Percentiles rank a stretch among this genome's conserved stretches.
phyloP scores from a whole-genome alignment of 169 alveolate genomes.

The Amoebophrya sp. region DNA sequence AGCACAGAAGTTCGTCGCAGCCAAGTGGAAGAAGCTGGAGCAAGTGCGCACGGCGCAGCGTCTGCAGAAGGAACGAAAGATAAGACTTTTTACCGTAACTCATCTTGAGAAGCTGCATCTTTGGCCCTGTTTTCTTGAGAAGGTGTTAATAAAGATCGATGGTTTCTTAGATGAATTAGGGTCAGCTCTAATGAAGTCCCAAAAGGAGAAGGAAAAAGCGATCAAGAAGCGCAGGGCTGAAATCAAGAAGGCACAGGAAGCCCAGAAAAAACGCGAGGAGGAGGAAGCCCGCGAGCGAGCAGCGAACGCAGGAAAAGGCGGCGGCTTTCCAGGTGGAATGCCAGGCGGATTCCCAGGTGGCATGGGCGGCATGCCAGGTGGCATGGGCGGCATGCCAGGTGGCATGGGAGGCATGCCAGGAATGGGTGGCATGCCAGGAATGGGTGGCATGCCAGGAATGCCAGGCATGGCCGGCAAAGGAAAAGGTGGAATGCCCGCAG shows the following conservation, averaged over 20 bases:
- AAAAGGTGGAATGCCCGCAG: conserved; percentile 25
- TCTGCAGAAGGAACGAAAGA: conserved; percentile 50
- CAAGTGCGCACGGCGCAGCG: conserved; percentile 43
- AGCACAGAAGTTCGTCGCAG: conserved; percentile 52
- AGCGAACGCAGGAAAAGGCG: conserved; percentile 48
- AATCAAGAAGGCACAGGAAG: conserved; percentile 49
- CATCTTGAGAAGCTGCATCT: too few species aligned
- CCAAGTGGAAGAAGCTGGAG: conserved; percentile 43
- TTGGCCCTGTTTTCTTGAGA: too few species aligned
- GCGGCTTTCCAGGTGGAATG: conserved; percentile 48
- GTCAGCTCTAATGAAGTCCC: too few species aligned
- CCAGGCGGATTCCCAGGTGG: not conserved
- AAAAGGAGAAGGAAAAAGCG: conserved; percentile 47
- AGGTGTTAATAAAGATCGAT: too few species aligned
- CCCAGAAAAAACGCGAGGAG: conserved; percentile 46
- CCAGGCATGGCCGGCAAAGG: not conserved
- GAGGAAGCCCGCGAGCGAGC: conserved; percentile 48
- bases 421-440: not conserved
- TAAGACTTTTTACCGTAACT: too few species aligned
- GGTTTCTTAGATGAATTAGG: too few species aligned
- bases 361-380: conserved; percentile 44
- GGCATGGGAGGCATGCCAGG: not conserved
- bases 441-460: not conserved
- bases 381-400: conserved; percentile 42
- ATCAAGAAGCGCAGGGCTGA: conserved; percentile 51